phyloP scores from a whole-genome alignment of 2,329 filamentous ascomycete species.

The Aureobasidium sp. region DNA sequence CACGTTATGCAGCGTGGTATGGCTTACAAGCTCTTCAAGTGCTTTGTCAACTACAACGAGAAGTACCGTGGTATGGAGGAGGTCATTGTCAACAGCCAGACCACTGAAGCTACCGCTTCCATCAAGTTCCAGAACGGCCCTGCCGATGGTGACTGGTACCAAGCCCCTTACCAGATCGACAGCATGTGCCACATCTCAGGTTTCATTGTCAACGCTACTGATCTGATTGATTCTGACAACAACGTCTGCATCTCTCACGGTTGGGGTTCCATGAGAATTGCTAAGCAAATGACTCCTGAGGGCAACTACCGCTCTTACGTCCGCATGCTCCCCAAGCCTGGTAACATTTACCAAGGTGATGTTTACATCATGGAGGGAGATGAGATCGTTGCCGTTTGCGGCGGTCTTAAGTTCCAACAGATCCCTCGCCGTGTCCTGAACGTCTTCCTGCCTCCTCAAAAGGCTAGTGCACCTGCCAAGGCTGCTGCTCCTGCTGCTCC shows the following conservation, averaged over 20 bases:
- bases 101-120: constrained; percentile 49
- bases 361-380: constrained; percentile 55
- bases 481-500: constrained; percentile 31
- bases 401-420: constrained; percentile 59
- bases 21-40: constrained; percentile 67
- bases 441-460: constrained; percentile 57
- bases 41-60: constrained; percentile 50
- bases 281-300: constrained; percentile 45
- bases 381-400: constrained; percentile 52
- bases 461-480: constrained; percentile 31
- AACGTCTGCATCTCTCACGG: constrained; percentile 57
- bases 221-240: constrained; percentile 52
- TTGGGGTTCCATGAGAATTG: constrained; percentile 53
- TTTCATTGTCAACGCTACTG: constrained; percentile 55
- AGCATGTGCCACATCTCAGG: constrained; percentile 51
- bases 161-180: constrained; percentile 55
- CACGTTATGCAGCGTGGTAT: constrained; percentile 68
- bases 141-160: constrained; percentile 50
- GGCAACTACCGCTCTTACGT: constrained; percentile 55
- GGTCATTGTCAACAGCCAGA: constrained; percentile 50
- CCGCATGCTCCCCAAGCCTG: constrained; percentile 51
- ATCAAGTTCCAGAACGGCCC: constrained; percentile 50
- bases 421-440: constrained; percentile 61
- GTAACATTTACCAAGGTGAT: constrained; percentile 52
- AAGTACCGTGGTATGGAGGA: constrained; percentile 54